Base-by-base conservation (phyloP, 805 yeast genomes). In the Metschnikowia cerradonensis region DNA sequence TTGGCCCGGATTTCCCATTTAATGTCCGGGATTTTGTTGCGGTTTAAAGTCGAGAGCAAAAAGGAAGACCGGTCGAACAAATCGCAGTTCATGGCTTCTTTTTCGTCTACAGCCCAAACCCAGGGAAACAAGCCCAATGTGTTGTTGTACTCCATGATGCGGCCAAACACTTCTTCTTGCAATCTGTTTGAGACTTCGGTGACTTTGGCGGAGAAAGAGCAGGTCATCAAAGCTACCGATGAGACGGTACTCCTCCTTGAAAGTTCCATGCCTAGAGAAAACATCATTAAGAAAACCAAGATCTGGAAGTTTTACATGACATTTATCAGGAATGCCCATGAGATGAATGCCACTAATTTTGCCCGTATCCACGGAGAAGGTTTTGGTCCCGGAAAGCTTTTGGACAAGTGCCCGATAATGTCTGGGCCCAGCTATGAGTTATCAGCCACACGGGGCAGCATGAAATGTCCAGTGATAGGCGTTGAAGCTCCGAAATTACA, bases 271-370 rank as follows among this genome's bases (percentile, higher is more conserved):
- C 52, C 48, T 35, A 42, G 34, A 17, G 53, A 33, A 37, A 19
- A 22, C 30, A 20, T 41, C 35, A 47, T 4, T 22, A 43, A 47
- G 22, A 42, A 46, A 15, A 51, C 66, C 30, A 70, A 68, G 52
- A 59, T 68, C 45, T 73, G 78, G 78, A 64, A 63, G 39, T 73
- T 73, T 50, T 72, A 73, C 58, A 52, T 67, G 50, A 70, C 73
- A 1, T 66, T 73, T 49, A 60, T 71, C 33, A 64, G 66, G 31
- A 67, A 65, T 51, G 55, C 67, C 8, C 63, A 56, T 43, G 67
- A 62, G 50, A 53, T 66, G 54, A 64, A 56, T 44, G 52, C 66
- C 11, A 54, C 60, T 17, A 64, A 66, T 48, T 66, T 70, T 46
- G 71, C 70, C n/a, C 67, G 65, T 45, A 47, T 57, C 17, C 62